A percentile compares a stretch with the other conserved stretches of the same genome.
Conservation (phyloP, 1,284 basidiomycete species). For the Ceratobasidium sp. region DNA sequence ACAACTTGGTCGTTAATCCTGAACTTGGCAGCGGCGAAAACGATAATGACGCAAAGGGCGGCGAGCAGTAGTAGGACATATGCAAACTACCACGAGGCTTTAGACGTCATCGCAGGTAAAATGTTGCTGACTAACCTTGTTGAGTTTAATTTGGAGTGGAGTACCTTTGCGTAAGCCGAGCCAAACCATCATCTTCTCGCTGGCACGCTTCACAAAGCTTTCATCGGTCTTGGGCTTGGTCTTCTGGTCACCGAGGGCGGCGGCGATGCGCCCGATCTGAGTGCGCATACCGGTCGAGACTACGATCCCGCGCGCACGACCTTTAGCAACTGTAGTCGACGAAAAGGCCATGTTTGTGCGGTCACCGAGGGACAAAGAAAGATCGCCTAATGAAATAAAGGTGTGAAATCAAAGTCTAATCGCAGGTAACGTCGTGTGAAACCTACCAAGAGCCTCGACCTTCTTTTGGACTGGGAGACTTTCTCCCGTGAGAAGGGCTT, state of each 20-base stretch:
- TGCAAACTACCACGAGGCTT: constrained; percentile 60
- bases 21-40: constrained; percentile 66
- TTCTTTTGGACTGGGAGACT: constrained; percentile 47
- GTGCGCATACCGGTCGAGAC: constrained; percentile 73
- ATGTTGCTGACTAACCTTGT: constrained; percentile 49
- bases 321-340: constrained; percentile 72
- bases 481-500: constrained; percentile 48
- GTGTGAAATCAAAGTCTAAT: constrained; percentile 20
- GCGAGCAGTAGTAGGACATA: constrained; percentile 27
- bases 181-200: constrained; percentile 41
- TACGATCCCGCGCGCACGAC: constrained; percentile 68
- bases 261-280: constrained; percentile 70
- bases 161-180: constrained; percentile 56
- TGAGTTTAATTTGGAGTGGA: constrained; percentile 70
- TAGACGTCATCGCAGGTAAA: constrained; percentile 35
- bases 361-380: constrained; percentile 60
- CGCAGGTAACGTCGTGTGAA: constrained; percentile 55
- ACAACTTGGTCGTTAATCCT: constrained; percentile 60
- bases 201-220: constrained; percentile 18
- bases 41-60: constrained; percentile 64
- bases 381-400: constrained; percentile 20
- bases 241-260: constrained; percentile 56
- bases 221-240: background rate
- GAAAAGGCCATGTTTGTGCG: constrained; percentile 68
- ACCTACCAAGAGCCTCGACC: constrained; percentile 52